Conservation (phyloP, 257 asterid genomes). For the Solanum pinnatisectum region DNA sequence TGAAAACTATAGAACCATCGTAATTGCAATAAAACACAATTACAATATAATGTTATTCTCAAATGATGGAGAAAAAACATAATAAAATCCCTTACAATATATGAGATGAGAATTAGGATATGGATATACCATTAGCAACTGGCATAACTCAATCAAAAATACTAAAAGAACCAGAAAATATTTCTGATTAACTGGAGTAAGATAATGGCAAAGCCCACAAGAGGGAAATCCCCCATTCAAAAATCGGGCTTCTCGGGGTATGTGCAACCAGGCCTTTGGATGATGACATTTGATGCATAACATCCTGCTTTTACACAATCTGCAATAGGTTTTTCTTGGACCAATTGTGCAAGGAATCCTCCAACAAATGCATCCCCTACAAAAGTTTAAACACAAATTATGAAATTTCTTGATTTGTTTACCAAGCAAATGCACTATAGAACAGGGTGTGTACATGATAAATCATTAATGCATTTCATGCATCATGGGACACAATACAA, state of each 20-base stretch:
- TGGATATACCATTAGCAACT: not conserved
- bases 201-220: not conserved
- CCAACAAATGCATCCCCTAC: conserved; percentile 87
- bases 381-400: not conserved
- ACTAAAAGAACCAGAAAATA: not conserved
- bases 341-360: conserved; percentile 75
- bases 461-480: not conserved
- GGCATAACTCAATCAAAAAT: not conserved
- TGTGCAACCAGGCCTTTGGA: conserved; percentile 87
- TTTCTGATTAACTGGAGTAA: not conserved
- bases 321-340: conserved; percentile 55
- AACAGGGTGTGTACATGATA: not conserved
- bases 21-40: not conserved
- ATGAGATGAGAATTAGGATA: not conserved
- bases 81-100: not conserved
- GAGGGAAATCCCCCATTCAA: conserved; percentile 19
- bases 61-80: not conserved
- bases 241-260: conserved; percentile 78
- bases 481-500: not conserved
- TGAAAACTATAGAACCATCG: not conserved
- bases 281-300: conserved; percentile 72
- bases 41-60: not conserved
- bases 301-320: conserved; percentile 71
- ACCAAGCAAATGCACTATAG: not conserved
- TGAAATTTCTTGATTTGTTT: not conserved